Base-by-base conservation (phyloP, 345 rosid species). In the Arabis hirsuta region DNA sequence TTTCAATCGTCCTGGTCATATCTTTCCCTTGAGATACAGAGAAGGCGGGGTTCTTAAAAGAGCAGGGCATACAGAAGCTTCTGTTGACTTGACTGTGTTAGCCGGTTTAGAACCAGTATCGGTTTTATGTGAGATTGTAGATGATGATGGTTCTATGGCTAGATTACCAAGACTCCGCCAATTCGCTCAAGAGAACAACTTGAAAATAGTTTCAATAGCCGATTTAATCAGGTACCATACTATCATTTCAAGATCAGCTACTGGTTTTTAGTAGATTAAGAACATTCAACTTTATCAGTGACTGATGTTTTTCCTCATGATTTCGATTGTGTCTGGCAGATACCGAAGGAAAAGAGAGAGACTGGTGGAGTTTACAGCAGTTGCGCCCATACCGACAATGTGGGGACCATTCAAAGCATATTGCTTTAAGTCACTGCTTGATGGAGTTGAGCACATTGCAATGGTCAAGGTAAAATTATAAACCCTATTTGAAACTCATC, bases 61-160 rank as follows among this genome's bases (percentile, higher is more conserved):
- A 83, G 97, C 97, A 74, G 97, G 98, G 62, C 98, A 94, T 55
- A 89, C 98, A 2, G 97, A 94, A 83, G 96, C 98, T 52, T 88
- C 97, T 34, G 88, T 89, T 70, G 97, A 94, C 82, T 87, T 94
- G 65, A 86, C 95, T 3, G 76, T 85, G 50, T 82, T 91, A 43
- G 95, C 97, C 29, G 97, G 97, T 39, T 69, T 91, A 29, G 87
- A 85, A 6, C 95, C 97, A 26, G 92, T 72, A 31, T 90, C 87
- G 16, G 90, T 88, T 60, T 66, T 94, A 43, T 91, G 95, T 63
- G 97, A 91, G 85, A 74, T 94, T 79, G 96, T 91, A 47, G 98
- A 94, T 80, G 93, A 94, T 68, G 97, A 94, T 82, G 98, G 98
- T 47, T 94, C 97, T 36, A 94, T 94, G 98, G 98, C 98, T 78